Conservation (phyloP, 208 protist species). For the Trypanosoma vivax region DNA sequence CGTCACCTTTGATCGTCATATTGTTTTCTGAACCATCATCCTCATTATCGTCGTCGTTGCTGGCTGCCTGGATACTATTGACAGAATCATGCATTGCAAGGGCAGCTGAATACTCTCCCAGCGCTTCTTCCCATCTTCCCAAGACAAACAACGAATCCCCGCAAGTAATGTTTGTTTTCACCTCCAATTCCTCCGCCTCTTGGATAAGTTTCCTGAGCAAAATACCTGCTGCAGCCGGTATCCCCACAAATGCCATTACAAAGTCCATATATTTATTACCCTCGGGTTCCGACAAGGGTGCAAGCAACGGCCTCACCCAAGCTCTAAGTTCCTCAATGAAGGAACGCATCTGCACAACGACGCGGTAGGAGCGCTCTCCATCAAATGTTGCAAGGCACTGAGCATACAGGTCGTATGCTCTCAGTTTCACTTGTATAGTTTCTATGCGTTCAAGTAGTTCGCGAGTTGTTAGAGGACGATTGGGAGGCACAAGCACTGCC, state of each 20-base stretch:
- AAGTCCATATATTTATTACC: neutral
- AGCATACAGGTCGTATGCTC: constrained; percentile 72
- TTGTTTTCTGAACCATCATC: constrained; percentile 1
- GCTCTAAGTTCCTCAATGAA: constrained; percentile 12
- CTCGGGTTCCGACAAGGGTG: neutral
- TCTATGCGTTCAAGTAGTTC: constrained; percentile 63
- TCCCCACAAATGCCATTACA: neutral
- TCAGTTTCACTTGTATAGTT: constrained; percentile 62
- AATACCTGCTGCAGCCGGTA: neutral
- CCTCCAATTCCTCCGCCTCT: constrained; percentile 11
- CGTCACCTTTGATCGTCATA: too few species aligned
- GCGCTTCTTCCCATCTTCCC: constrained; percentile 63
- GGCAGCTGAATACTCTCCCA: constrained; percentile 71
- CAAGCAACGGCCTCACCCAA: constrained; percentile 1
- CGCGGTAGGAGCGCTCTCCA: constrained; percentile 53
- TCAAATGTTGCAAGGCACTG: constrained; percentile 74
- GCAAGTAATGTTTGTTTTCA: constrained; percentile 53
- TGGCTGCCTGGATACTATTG: too few species aligned
- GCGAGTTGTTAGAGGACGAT: constrained; percentile 46
- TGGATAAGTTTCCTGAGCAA: neutral
- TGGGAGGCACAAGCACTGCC: constrained; percentile 41
- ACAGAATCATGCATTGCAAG: constrained; percentile 62
- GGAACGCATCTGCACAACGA: constrained; percentile 18
- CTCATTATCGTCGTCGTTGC: constrained; percentile 45
- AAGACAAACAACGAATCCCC: constrained; percentile 61